phyloP scores from a whole-genome alignment of 1,139 yeast species.

The Pneumocystis carinii region DNA sequence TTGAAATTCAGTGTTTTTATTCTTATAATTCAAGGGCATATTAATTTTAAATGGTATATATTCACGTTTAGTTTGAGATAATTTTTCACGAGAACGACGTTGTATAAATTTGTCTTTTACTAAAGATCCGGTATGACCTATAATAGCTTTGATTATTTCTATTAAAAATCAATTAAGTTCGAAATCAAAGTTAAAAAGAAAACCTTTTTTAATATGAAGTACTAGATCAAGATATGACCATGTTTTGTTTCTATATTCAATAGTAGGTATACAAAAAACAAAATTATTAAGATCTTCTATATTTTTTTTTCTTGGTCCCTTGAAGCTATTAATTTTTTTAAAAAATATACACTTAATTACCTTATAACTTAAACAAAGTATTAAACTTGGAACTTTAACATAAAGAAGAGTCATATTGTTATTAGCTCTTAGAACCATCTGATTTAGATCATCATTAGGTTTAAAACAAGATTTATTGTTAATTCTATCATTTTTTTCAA shows the following conservation, averaged over 20 bases:
- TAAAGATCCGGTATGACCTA: slow-evolving; percentile 65
- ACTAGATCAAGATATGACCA: slow-evolving; percentile 72
- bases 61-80: not conserved
- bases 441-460: slow-evolving; percentile 32
- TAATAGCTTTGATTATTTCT: slow-evolving; percentile 51
- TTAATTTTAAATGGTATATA: not conserved
- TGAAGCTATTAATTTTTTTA: not conserved
- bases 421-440: slow-evolving; percentile 53
- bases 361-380: slow-evolving; percentile 54
- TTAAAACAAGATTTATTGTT: not conserved
- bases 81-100: not conserved
- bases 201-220: slow-evolving; percentile 39
- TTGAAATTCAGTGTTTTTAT: not conserved
- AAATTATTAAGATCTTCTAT: slow-evolving; percentile 62
- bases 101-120: slow-evolving; percentile 45
- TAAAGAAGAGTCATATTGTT: slow-evolving; percentile 49
- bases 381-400: slow-evolving; percentile 39
- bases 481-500: not conserved
- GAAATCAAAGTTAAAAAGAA: not conserved
- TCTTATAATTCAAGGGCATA: not conserved
- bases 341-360: slow-evolving; percentile 11
- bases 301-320: slow-evolving; percentile 50
- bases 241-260: slow-evolving; percentile 48
- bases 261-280: slow-evolving; percentile 46
- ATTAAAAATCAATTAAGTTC: not conserved